Base-by-base conservation (phyloP, 148 eudicot genomes). In the Talinum fruticosum region DNA sequence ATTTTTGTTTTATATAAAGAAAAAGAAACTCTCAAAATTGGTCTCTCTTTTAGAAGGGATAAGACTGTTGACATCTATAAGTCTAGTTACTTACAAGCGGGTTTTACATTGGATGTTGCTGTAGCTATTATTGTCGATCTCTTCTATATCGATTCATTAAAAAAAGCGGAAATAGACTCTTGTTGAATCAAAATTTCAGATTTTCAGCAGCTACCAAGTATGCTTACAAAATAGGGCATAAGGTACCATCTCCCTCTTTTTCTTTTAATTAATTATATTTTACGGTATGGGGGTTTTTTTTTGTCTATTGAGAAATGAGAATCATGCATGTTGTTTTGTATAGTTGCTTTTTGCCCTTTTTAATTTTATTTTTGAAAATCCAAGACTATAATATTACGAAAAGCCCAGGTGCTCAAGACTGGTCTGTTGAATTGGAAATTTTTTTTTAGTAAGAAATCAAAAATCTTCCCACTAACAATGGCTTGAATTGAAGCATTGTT, bases 401-500 rank as follows among this genome's bases (percentile, higher is more conserved):
- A 62, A 26, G 2, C 18, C 15, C 33, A 54, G 62, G 62, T 54
- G 62, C 21, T 49, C 16, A 49, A 49, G 26, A 6, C 28, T 54
- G 26, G 7, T 54, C 21, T 15, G 62, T 54, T n/a, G 4, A 21
- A 54, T 5, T 21, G 62, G 62, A 54, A 18, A 18, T 41, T 41
- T 41, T 41, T 10, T 41, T 41, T 41, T 41, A 41, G 64, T 59
- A 29, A 13, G 64, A 62, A 26, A 62, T 26, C 30, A 62, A 62
- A 62, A 28, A 12, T 62, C 5, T 59, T 29, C n/a, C 64, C 66
- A 62, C 66, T 62, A 62, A 62, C 32, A 62, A 62, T 62, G 66
- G 66, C 33, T 62, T 26, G 10, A 62, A 62, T 62, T 62, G 66
- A 62, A 62, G 66, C 66, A 62, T 62, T 62, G 34, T 62, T 62